Evolutionary conservation across 768 basidiomycete genomes (phyloP), one percentile per base, ranked within the genome.

Genomic region (Fistulinella prunicolor): DNA sequence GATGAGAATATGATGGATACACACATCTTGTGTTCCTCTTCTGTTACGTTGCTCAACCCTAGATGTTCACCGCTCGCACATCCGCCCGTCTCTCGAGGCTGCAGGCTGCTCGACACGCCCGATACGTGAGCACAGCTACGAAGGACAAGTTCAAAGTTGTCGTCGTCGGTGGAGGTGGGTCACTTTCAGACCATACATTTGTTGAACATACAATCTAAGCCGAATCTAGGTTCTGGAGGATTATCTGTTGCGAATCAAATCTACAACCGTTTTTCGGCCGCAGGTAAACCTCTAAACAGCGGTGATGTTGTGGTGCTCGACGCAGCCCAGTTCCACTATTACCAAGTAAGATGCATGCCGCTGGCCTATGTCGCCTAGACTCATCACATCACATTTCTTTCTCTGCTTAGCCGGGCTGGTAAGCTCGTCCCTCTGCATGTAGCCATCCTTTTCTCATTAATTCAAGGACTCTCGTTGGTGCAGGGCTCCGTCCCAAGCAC

Each of bases 291-390:
- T 23, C 65, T 96, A 30, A 79, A 75, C 35, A 66, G 74, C 17
- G 88, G 83, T 20, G 94, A 97, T 64, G 82, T 98, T 38, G 89
- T 82, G 6, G 85, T 98, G 46, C 69, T 96, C 26, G 95, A 98
- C 62, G 80, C 79, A 16, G 81, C 89, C 20, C 75, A 86, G 50
- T 79, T 80, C 42, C 94, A 97, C 68, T 81, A 90, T 66, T 97
- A 95, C 70, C 85, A 89, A 71, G 85, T 85, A 56, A 42, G 68
- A 49, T n/a, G 10, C n/a, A 22, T 32, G 0, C 19, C 37, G 34
- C 12, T 34, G 13, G 13, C n/a, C 16, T 40, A 43, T 19, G 23
- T 26, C 14, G 14, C 41, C 35, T 14, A 42, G 35, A 39, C 45
- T 52, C 34, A 62, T 37, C 10, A 2, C 6, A 21, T n/a, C 9